Evolutionary conservation across 352 stramenopile species (phyloP).

Genomic region (Elongisporangium prolatum): DNA sequence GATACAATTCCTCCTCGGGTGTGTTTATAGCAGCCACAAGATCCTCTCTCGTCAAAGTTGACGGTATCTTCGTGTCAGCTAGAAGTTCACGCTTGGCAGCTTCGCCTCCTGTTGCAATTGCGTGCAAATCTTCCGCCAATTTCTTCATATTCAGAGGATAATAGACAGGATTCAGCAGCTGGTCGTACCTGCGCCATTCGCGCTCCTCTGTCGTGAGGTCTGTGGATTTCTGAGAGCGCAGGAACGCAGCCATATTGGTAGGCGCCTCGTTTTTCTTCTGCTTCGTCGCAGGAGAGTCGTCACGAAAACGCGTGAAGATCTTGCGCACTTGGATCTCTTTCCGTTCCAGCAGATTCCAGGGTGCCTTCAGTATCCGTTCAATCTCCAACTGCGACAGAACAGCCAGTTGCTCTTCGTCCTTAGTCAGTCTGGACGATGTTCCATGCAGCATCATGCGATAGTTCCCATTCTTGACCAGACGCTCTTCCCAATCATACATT

Average conservation of each 20-base stretch:
- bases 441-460: constrained; percentile 37
- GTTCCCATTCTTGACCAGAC: constrained; percentile 15
- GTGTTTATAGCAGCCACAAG: constrained; percentile 55
- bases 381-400: constrained; percentile 58
- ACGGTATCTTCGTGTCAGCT: constrained; percentile 20
- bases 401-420: constrained; percentile 61
- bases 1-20: constrained; percentile 69
- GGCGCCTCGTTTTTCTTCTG: constrained; percentile 7
- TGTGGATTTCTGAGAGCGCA: constrained; percentile 39
- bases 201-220: constrained; percentile 61
- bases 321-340: constrained; percentile 78
- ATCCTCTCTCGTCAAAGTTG: constrained; percentile 51
- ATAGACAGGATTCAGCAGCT: constrained; percentile 66
- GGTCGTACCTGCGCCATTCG: constrained; percentile 68
- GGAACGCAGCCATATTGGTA: constrained; percentile 34
- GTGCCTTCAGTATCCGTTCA: constrained; percentile 62
- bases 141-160: constrained; percentile 52
- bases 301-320: constrained; percentile 60
- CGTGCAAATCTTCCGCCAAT: constrained; percentile 16
- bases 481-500: constrained; percentile 68
- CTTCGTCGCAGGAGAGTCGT: constrained; percentile 26
- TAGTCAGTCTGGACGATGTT: constrained; percentile 39
- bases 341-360: constrained; percentile 66
- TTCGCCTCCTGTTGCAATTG: not conserved
- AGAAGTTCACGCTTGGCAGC: constrained; percentile 7